These are phyloP conservation scores for Trypanosoma rangeli DNA, from an alignment of 208 protist genomes.

Conservation along the genomic window DNA sequence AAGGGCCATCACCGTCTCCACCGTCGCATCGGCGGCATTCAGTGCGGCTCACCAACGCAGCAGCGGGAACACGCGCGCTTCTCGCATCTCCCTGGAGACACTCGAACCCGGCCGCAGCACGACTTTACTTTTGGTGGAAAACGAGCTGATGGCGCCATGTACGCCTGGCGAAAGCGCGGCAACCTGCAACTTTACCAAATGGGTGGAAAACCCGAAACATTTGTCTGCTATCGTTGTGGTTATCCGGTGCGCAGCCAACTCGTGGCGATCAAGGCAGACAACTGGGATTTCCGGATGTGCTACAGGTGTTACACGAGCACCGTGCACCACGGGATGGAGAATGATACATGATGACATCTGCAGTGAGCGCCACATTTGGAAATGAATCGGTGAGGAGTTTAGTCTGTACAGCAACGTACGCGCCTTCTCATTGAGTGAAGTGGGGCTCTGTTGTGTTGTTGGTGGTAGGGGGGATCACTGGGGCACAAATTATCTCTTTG, in stretches of 20 bases:
- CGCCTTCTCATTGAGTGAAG: not conserved
- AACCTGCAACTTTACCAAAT: constrained; percentile 78
- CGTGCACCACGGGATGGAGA: constrained; percentile 62
- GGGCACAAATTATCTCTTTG: not conserved
- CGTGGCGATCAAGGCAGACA: constrained; percentile 80
- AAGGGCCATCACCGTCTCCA: constrained; percentile 71
- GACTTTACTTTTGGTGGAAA: constrained; percentile 69
- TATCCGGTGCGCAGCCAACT: constrained; percentile 77
- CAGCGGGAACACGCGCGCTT: constrained; percentile 67
- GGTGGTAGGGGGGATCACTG: not conserved
- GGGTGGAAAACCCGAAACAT: constrained; percentile 66
- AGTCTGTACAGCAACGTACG: not conserved
- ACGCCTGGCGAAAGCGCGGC: constrained; percentile 67
- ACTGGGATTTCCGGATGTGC: constrained; percentile 92
- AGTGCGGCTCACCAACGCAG: constrained; percentile 55
- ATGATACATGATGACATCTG: constrained; percentile 40
- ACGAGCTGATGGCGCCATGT: constrained; percentile 68
- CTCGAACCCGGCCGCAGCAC: constrained; percentile 44
- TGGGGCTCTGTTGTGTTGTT: not conserved
- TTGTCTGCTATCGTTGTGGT: constrained; percentile 84
- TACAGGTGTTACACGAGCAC: constrained; percentile 79
- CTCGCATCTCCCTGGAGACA: constrained; percentile 66
- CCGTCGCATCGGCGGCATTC: constrained; percentile 49
- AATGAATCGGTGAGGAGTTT: not conserved
- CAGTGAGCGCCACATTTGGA: not conserved